Percentiles rank a stretch among this genome's conserved stretches.
These are phyloP conservation scores for Aspergillus sp. DNA, from an alignment of 2,329 filamentous ascomycete genomes.

Conservation along the genomic window DNA sequence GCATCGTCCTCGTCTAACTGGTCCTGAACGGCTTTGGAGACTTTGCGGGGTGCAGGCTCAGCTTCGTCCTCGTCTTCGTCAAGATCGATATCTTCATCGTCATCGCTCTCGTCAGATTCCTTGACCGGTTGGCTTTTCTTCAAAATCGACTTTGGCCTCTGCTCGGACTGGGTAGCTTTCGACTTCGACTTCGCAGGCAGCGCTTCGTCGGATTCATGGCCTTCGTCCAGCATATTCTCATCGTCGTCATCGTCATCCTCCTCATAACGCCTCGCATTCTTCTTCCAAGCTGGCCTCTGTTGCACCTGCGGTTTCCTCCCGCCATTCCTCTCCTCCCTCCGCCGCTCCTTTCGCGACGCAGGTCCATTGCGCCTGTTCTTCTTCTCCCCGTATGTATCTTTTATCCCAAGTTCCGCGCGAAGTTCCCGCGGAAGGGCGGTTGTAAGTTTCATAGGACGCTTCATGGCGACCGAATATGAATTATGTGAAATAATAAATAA, in stretches of 20 bases:
- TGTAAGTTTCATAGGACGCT: constrained; percentile 34
- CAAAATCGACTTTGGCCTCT: constrained; percentile 28
- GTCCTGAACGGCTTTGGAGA: constrained; percentile 46
- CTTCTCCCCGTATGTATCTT: constrained; percentile 28
- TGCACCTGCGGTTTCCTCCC: constrained; percentile 49
- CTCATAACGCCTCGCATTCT: constrained; percentile 6
- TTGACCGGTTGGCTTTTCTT: constrained; percentile 27
- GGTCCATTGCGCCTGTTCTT: constrained; percentile 24
- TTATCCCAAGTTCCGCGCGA: constrained; percentile 35
- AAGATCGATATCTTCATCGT: constrained; percentile 15
- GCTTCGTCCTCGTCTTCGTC: constrained; percentile 20
- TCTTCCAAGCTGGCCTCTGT: constrained; percentile 3
- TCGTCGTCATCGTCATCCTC: constrained; percentile 6
- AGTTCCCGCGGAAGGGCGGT: constrained; percentile 35
- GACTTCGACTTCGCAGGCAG: constrained; percentile 10
- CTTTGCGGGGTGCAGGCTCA: constrained; percentile 7
- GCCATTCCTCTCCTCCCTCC: constrained; percentile 55
- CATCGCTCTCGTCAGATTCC: constrained; percentile 18
- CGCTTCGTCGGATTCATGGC: constrained; percentile 16
- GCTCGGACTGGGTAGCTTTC: constrained; percentile 16
- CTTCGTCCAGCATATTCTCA: constrained; percentile 9
- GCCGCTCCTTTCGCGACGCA: constrained; percentile 54
- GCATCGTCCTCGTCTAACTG: constrained; percentile 74
- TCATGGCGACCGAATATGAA: constrained; percentile 21
- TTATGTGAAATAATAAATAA: neutral